phyloP scores from a whole-genome alignment of 176 grass and related monocot species.

The Avena insularis region DNA sequence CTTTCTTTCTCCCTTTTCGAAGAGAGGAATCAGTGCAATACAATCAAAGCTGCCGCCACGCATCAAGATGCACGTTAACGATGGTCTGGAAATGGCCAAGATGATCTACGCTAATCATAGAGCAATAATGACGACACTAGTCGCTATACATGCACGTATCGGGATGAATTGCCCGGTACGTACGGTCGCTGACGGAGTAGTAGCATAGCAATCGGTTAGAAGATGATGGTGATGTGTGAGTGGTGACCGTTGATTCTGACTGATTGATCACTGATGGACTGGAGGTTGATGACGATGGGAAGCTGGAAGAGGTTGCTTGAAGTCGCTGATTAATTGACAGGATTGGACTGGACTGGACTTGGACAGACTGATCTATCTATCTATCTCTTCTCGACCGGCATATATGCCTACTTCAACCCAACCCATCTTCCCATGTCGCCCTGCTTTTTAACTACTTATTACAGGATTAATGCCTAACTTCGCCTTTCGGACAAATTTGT shows the following conservation, averaged over 20 bases:
- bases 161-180: background rate
- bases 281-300: background rate
- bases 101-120: background rate
- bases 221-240: background rate
- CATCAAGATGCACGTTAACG: background rate
- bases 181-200: background rate
- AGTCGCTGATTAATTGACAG: constrained; percentile 4
- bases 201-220: background rate
- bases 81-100: background rate
- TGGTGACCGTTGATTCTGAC: background rate
- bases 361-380: background rate
- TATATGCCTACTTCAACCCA: background rate
- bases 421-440: constrained; percentile 9
- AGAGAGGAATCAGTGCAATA: background rate
- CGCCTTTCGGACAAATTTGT: background rate
- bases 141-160: background rate
- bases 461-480: background rate
- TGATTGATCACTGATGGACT: background rate
- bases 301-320: background rate
- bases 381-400: background rate
- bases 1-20: background rate
- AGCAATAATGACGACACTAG: background rate
- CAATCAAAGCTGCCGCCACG: background rate
- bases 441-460: constrained; percentile 16
- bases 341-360: constrained; percentile 1